Conservation (phyloP, 2,329 filamentous ascomycete species). For the Fusarium pininemorale region DNA sequence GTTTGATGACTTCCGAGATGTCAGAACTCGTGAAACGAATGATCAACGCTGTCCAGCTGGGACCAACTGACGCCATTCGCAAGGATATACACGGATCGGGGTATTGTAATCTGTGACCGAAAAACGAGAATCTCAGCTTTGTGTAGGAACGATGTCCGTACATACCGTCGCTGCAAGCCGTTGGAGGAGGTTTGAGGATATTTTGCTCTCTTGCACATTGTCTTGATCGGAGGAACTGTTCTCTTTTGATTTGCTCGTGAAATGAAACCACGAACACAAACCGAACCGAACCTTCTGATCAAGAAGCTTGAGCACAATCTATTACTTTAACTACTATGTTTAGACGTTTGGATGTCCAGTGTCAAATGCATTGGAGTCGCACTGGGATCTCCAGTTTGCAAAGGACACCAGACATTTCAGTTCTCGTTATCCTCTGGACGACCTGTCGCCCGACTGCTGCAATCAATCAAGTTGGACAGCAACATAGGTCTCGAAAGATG, state of each 20-base stretch:
- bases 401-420: not conserved
- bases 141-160: not conserved
- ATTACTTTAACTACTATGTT: not conserved
- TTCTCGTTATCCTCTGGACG: not conserved
- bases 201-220: not conserved
- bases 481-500: not conserved
- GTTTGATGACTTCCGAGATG: not conserved
- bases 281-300: not conserved
- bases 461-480: not conserved
- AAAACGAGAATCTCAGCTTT: not conserved
- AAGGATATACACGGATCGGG: not conserved
- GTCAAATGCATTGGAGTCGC: not conserved
- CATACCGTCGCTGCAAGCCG: not conserved
- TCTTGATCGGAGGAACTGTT: not conserved
- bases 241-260: not conserved
- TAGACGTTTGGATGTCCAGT: not conserved
- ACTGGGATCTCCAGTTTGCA: not conserved
- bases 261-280: not conserved
- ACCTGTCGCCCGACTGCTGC: not conserved
- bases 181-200: not conserved
- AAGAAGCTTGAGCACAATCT: not conserved
- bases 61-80: constrained; percentile 27
- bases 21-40: constrained; percentile 3
- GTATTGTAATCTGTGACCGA: not conserved
- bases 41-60: constrained; percentile 5